Percentiles rank a stretch among this genome's conserved stretches.
Conservation (phyloP, 352 stramenopile genomes). For the Phytophthora pisi region DNA sequence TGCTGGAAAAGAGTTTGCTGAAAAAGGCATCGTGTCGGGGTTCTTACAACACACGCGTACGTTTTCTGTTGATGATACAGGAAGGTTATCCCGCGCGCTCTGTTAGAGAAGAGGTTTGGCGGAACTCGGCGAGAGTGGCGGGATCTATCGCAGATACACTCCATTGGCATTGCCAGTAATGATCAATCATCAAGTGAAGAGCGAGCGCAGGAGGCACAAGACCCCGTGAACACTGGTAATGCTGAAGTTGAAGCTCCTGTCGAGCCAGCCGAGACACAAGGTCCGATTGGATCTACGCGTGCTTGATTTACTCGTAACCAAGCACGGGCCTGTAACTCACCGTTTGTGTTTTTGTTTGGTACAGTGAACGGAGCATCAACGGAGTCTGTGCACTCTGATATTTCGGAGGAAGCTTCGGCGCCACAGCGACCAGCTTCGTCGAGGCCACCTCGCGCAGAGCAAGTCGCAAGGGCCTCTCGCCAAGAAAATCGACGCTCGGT, state of each 20-base stretch:
- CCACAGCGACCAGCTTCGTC: conserved; percentile 12
- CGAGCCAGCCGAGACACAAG: conserved; percentile 13
- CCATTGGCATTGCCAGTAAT: conserved; percentile 17
- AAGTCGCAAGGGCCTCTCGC: conserved; percentile 12
- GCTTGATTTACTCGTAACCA: neutral
- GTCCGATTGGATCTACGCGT: conserved; percentile 36
- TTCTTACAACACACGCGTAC: neutral
- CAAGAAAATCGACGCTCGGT: conserved; percentile 19
- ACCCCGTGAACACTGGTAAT: conserved; percentile 8
- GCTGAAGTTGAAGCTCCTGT: conserved; percentile 2
- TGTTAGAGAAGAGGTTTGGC: conserved; percentile 41
- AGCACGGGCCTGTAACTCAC: neutral
- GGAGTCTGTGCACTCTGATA: conserved; percentile 26
- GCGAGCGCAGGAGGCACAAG: conserved; percentile 14
- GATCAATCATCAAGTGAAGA: neutral
- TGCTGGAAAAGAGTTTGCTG: neutral
- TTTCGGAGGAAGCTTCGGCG: conserved; percentile 15
- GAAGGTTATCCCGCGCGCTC: conserved; percentile 33
- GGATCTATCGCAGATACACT: conserved; percentile 43
- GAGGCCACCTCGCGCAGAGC: conserved; percentile 19
- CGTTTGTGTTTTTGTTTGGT: neutral
- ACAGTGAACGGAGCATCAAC: conserved; percentile 21
- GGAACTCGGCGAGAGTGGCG: conserved; percentile 38
- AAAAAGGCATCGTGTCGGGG: neutral
- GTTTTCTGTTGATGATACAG: conserved; percentile 9